Conservation (phyloP, 352 stramenopile genomes). For the Globisporangium middletonii region DNA sequence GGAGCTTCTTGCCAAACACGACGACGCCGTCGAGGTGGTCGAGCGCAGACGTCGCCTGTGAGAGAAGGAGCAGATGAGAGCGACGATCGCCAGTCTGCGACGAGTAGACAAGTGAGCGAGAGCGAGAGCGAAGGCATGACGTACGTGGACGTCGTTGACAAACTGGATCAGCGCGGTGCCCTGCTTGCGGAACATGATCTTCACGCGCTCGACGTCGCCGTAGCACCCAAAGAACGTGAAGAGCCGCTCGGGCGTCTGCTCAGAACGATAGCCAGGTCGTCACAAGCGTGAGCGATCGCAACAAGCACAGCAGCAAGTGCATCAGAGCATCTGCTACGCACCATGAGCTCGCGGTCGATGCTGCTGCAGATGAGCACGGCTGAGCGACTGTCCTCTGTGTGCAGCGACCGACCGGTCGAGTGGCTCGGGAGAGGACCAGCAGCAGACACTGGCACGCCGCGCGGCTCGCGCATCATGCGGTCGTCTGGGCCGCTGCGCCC, state of each 20-base stretch:
- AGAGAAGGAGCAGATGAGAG: background rate
- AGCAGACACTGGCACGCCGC: constrained; percentile 1
- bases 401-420: constrained; percentile 54
- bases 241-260: constrained; percentile 49
- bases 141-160: constrained; percentile 63
- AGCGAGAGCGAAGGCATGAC: constrained; percentile 4
- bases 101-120: background rate
- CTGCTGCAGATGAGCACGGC: constrained; percentile 80
- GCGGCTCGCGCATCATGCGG: constrained; percentile 15
- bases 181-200: constrained; percentile 85
- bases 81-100: background rate
- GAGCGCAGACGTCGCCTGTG: constrained; percentile 64
- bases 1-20: constrained; percentile 74
- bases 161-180: constrained; percentile 82
- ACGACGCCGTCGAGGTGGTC: constrained; percentile 69
- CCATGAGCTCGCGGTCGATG: constrained; percentile 59
- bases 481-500: background rate
- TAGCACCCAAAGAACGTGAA: constrained; percentile 85
- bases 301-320: background rate
- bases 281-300: background rate
- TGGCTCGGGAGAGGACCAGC: constrained; percentile 35
- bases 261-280: background rate
- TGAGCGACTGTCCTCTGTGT: constrained; percentile 49
- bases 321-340: constrained; percentile 20
- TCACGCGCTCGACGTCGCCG: constrained; percentile 76